Evolutionary conservation across 805 yeast species (phyloP).

Genomic region (Myxozyma geophila): DNA sequence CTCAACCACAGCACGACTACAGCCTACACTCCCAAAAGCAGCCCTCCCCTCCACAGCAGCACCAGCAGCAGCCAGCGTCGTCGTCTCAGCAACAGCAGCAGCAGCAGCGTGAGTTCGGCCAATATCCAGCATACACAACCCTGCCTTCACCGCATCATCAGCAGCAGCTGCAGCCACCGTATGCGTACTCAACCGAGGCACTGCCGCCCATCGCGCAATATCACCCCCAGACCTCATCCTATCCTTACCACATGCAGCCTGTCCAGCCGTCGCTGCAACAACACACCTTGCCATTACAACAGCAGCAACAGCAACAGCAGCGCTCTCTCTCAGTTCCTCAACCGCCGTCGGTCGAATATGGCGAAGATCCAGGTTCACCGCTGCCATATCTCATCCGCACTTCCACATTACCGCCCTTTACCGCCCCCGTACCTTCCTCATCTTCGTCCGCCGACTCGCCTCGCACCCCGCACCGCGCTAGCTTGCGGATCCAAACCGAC

Average conservation of each 20-base stretch:
- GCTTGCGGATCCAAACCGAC: conserved; percentile 42
- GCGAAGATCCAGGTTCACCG: conserved; percentile 8
- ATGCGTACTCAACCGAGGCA: neutral
- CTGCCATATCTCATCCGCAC: conserved; percentile 7
- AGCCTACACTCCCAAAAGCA: conserved; percentile 1
- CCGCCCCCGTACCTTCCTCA: conserved; percentile 9
- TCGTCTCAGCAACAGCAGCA: conserved; percentile 19
- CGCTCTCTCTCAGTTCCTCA: conserved; percentile 15
- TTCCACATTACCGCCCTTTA: conserved; percentile 3
- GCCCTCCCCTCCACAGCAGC: conserved; percentile 18
- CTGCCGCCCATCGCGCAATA: neutral
- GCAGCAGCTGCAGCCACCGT: conserved; percentile 10
- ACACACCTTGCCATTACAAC: conserved; percentile 29
- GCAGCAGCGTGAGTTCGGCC: conserved; percentile 7
- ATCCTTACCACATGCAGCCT: neutral
- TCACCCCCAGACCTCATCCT: neutral
- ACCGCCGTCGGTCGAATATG: neutral
- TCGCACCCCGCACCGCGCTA: conserved; percentile 36
- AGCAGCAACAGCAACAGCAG: conserved; percentile 14
- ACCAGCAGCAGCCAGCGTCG: conserved; percentile 12
- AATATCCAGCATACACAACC: conserved; percentile 7
- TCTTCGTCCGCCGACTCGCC: conserved; percentile 2
- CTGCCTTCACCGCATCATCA: conserved; percentile 4
- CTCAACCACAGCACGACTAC: neutral
- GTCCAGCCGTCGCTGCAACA: conserved; percentile 3